Percentiles rank a stretch among this genome's conserved stretches.
These are phyloP conservation scores for Lepidium didymum DNA, from an alignment of 345 rosid species.

Conservation along the genomic window DNA sequence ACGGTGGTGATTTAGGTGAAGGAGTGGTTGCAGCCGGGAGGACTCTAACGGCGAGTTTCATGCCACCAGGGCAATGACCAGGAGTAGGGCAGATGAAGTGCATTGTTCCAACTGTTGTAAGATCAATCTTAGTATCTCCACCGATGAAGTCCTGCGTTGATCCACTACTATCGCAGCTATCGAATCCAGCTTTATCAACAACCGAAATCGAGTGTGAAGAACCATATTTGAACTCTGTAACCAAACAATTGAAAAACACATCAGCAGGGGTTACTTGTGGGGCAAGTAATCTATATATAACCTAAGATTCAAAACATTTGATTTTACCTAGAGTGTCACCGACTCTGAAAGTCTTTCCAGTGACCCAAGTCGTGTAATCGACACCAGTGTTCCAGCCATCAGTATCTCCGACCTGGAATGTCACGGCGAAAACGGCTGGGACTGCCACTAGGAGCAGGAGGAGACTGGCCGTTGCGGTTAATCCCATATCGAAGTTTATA, in stretches of 20 bases:
- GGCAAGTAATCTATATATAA: neutral
- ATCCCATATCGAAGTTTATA: neutral
- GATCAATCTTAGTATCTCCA: constrained; percentile 23
- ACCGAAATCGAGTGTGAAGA: constrained; percentile 17
- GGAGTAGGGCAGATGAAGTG: constrained; percentile 20
- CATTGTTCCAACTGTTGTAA: constrained; percentile 17
- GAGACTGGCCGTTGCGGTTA: neutral
- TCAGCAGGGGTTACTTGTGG: neutral
- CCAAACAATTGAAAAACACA: too few species aligned
- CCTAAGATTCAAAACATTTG: neutral
- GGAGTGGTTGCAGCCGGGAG: constrained; percentile 5
- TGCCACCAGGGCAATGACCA: constrained; percentile 28
- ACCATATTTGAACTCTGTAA: constrained; percentile 27
- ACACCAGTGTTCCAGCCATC: constrained; percentile 18
- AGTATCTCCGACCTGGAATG: constrained; percentile 25
- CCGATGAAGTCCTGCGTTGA: neutral
- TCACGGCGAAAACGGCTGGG: constrained; percentile 25
- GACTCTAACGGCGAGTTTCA: constrained; percentile 29
- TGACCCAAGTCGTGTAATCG: constrained; percentile 25
- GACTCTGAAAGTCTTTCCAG: constrained; percentile 30
- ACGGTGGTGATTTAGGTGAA: neutral
- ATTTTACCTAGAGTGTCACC: constrained; percentile 31
- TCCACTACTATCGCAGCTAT: constrained; percentile 17
- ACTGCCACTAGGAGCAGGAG: constrained; percentile 17
- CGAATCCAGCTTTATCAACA: constrained; percentile 22